phyloP scores from a whole-genome alignment of 306 rosid genomes.

The Myrica gale region DNA sequence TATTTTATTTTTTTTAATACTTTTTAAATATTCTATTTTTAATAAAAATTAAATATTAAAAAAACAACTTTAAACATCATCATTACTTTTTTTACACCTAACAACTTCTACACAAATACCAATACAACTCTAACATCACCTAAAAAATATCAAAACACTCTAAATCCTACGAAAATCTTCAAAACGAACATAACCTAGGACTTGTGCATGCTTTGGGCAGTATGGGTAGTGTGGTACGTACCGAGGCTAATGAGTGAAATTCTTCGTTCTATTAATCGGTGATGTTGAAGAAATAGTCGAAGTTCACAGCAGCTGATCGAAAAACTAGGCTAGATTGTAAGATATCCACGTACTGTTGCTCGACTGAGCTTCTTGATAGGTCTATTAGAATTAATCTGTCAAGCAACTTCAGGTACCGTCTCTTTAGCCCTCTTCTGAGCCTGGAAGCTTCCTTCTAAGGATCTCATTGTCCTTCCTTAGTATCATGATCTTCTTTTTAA shows the following conservation, averaged over 20 bases:
- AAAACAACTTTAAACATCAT: too few species aligned
- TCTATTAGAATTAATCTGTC: slow-evolving; percentile 27
- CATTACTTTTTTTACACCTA: too few species aligned
- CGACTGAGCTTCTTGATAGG: not conserved
- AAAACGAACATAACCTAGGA: too few species aligned
- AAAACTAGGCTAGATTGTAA: not conserved
- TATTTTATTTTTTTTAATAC: too few species aligned
- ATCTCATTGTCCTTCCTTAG: slow-evolving; percentile 68
- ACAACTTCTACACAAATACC: too few species aligned
- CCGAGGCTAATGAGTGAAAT: not conserved
- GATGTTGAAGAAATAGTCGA: not conserved
- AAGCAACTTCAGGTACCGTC: not conserved
- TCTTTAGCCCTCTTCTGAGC: slow-evolving; percentile 27
- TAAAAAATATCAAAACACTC: too few species aligned
- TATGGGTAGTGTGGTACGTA: too few species aligned
- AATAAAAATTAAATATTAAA: too few species aligned
- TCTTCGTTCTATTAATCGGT: not conserved
- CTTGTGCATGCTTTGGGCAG: too few species aligned
- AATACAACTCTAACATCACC: too few species aligned
- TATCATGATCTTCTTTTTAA: slow-evolving; percentile 63
- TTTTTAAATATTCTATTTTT: too few species aligned
- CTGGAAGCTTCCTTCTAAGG: slow-evolving; percentile 52
- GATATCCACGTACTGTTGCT: not conserved
- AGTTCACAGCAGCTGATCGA: not conserved
- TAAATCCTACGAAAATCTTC: too few species aligned